phyloP scores from a whole-genome alignment of 345 rosid genomes.

The Bruguiera gymnorhiza region DNA sequence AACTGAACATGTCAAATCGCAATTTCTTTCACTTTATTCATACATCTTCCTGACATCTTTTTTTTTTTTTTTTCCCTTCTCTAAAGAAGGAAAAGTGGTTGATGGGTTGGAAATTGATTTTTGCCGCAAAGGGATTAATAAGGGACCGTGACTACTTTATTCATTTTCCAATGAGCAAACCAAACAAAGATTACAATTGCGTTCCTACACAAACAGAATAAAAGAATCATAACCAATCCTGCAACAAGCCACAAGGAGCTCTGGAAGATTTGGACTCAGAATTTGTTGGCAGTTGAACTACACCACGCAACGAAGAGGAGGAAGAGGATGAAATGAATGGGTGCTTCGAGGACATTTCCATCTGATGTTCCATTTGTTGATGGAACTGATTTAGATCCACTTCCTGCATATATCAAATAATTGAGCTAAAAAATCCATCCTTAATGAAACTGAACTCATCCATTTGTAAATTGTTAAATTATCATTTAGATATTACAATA shows the following conservation, averaged over 20 bases:
- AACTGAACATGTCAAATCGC: too few species aligned
- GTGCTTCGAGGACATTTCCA: slow-evolving; percentile 28
- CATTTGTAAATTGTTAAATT: too few species aligned
- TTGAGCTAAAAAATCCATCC: not conserved
- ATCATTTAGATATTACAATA: too few species aligned
- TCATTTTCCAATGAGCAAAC: slow-evolving; percentile 14
- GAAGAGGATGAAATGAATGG: slow-evolving; percentile 27
- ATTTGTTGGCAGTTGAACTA: slow-evolving; percentile 26
- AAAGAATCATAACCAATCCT: slow-evolving; percentile 11
- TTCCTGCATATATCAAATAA: slow-evolving; percentile 14
- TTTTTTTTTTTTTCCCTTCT: not conserved
- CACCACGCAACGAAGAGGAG: slow-evolving; percentile 26
- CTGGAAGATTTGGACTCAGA: slow-evolving; percentile 26
- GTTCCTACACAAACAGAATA: not conserved
- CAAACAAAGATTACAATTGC: slow-evolving; percentile 13
- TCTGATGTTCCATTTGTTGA: slow-evolving; percentile 39
- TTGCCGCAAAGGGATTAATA: not conserved
- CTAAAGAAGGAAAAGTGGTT: not conserved
- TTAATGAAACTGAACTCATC: not conserved
- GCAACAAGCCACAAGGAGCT: not conserved
- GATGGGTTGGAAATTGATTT: not conserved
- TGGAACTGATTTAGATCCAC: slow-evolving; percentile 48
- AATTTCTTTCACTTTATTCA: too few species aligned
- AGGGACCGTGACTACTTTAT: not conserved
- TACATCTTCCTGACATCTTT: not conserved